A percentile compares a stretch with the other conserved stretches of the same genome.
These are phyloP conservation scores for Termitomyces sp. DNA, from an alignment of 1,284 basidiomycete species.

Conservation along the genomic window DNA sequence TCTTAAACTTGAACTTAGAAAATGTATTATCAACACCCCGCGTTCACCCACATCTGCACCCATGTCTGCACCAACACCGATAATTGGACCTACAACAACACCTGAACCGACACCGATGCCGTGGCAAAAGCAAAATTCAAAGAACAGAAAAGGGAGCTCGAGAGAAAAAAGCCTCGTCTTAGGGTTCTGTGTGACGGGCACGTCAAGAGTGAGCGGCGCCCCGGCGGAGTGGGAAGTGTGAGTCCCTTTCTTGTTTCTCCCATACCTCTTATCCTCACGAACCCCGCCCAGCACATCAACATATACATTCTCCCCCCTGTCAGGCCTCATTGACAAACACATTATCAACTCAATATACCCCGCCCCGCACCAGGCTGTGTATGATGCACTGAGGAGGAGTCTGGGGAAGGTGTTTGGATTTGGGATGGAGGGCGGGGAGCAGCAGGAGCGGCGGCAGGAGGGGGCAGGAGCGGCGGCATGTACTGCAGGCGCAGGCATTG, in stretches of 20 bases:
- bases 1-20: slow-evolving; percentile 49
- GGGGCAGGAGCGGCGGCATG: not conserved
- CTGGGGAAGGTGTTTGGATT: slow-evolving; percentile 44
- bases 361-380: slow-evolving; percentile 65
- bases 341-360: slow-evolving; percentile 68
- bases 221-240: slow-evolving; percentile 66
- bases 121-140: slow-evolving; percentile 5
- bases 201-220: slow-evolving; percentile 53
- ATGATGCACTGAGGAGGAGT: slow-evolving; percentile 51
- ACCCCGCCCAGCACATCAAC: slow-evolving; percentile 51
- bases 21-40: slow-evolving; percentile 36
- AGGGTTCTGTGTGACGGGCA: slow-evolving; percentile 49
- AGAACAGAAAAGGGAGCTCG: slow-evolving; percentile 10
- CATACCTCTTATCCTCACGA: not conserved
- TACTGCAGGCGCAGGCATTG: not conserved
- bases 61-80: slow-evolving; percentile 14
- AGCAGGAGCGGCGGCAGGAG: not conserved
- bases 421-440: slow-evolving; percentile 17
- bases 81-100: not conserved
- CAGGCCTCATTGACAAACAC: slow-evolving; percentile 60
- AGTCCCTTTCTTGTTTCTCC: slow-evolving; percentile 25
- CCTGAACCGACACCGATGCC: not conserved
- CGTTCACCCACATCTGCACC: slow-evolving; percentile 14
- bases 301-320: slow-evolving; percentile 65
- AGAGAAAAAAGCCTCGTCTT: slow-evolving; percentile 55